Evolutionary conservation across 305 asterid species (phyloP), one percentile per base, ranked within the genome.

Genomic region (Solanum hybrid): DNA sequence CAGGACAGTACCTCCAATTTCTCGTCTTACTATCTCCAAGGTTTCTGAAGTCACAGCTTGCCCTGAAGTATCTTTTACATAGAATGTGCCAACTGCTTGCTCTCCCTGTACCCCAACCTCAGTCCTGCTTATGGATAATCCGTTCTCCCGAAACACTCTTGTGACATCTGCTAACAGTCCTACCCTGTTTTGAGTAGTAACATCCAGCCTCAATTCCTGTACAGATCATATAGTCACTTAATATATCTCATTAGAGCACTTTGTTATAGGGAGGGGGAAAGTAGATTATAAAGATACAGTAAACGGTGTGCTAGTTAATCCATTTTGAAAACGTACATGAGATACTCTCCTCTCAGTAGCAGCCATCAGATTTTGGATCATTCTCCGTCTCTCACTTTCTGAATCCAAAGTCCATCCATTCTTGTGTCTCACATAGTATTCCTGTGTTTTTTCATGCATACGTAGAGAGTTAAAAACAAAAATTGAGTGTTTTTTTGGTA

Each of bases 301-400:
- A 41, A 41, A 82, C 22, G 36, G 6, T 51, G 76, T 57, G 39
- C 20, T 84, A 20, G 22, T 84, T 11, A 51, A 57, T 29, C 39
- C 84, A 13, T n/a, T 38, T 24, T 14, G 51, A 26, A 27, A 34
- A 91, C 97, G 36, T 92, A 97, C 98, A 76, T 96, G 93, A 84
- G 98, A 96, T 33, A 92, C 91, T 93, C 99, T 93, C 83, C 99
- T 94, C 90, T 96, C 98, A 27, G 96, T 94, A 72, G 99, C 99
- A 79, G 99, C 99, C 90, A 93, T 92, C 93, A 97, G 90, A 89
- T 97, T 95, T 90, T 93, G 93, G 14, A 90, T 94, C 6, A 96
- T 92, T 89, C 92, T 92, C 1, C 81, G 91, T 88, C 93, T 94
- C 91, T 96, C 98, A 17, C 38, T 91, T 11, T 96, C 96, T 8